Conservation (phyloP, 495 filamentous ascomycete genomes). For the Emericellopsis terricola region DNA sequence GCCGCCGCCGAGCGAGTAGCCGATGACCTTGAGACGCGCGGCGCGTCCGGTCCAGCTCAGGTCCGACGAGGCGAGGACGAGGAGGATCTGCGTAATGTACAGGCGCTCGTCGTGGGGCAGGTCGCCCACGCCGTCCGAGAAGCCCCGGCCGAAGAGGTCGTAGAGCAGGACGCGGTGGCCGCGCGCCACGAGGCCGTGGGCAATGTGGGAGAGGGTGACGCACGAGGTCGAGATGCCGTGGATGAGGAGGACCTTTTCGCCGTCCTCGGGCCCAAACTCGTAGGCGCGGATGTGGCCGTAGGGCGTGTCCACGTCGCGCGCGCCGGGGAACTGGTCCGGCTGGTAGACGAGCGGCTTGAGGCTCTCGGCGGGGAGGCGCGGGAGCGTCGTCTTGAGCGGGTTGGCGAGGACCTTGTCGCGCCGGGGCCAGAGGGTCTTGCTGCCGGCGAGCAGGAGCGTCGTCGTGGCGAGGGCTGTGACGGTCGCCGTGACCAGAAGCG, state of each 20-base stretch:
- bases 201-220: constrained; percentile 47
- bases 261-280: constrained; percentile 75
- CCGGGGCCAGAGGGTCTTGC: constrained; percentile 13
- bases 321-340: constrained; percentile 22
- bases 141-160: constrained; percentile 66
- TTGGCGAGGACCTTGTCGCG: constrained; percentile 15
- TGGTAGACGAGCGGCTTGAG: constrained; percentile 15
- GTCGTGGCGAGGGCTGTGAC: constrained; percentile 11
- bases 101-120: constrained; percentile 55
- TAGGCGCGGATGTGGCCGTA: constrained; percentile 73
- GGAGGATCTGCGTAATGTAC: constrained; percentile 55
- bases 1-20: constrained; percentile 75
- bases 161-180: constrained; percentile 71
- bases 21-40: constrained; percentile 47
- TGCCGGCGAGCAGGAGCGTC: constrained; percentile 12
- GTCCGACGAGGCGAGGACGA: constrained; percentile 50
- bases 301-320: constrained; percentile 25
- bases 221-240: constrained; percentile 82
- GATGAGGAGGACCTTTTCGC: constrained; percentile 60
- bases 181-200: constrained; percentile 44
- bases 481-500: constrained; percentile 12
- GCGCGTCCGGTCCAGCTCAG: constrained; percentile 45
- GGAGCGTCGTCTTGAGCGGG: constrained; percentile 17
- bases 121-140: constrained; percentile 48
- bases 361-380: constrained; percentile 11